These are phyloP conservation scores for Cordia subcordata DNA, from an alignment of 257 asterid species.

Conservation along the genomic window DNA sequence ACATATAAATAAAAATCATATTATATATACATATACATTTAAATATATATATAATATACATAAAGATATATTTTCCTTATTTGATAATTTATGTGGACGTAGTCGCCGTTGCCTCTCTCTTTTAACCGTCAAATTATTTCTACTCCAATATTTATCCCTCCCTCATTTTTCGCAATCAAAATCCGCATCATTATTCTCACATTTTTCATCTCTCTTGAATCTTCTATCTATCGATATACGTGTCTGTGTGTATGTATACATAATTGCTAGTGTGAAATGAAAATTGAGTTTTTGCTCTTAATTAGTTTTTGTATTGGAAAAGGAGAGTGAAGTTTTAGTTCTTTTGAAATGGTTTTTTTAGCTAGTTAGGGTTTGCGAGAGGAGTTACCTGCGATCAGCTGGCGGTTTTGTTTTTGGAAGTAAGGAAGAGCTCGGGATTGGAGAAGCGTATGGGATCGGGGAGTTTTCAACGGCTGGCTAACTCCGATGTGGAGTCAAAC, in stretches of 20 bases:
- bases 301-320: background rate
- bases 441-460: slow-evolving; percentile 23
- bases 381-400: slow-evolving; percentile 54
- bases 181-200: no score
- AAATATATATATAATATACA: no score
- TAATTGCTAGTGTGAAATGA: background rate
- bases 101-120: background rate
- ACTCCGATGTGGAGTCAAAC: slow-evolving; percentile 20
- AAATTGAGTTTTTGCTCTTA: background rate
- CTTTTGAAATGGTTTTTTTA: background rate
- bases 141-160: no score
- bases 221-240: background rate
- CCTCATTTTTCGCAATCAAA: no score
- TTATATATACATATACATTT: no score
- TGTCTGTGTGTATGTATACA: background rate
- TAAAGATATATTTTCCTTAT: background rate
- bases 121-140: background rate
- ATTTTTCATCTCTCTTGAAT: background rate
- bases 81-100: background rate
- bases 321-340: background rate
- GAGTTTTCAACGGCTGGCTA: background rate
- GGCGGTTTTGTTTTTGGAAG: background rate
- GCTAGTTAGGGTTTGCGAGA: slow-evolving; percentile 45
- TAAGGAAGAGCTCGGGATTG: background rate
- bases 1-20: no score